Evolutionary conservation across 768 basidiomycete genomes (phyloP), one percentile per base, ranked within the genome.

Genomic region (Mrakia hoshinonis): DNA sequence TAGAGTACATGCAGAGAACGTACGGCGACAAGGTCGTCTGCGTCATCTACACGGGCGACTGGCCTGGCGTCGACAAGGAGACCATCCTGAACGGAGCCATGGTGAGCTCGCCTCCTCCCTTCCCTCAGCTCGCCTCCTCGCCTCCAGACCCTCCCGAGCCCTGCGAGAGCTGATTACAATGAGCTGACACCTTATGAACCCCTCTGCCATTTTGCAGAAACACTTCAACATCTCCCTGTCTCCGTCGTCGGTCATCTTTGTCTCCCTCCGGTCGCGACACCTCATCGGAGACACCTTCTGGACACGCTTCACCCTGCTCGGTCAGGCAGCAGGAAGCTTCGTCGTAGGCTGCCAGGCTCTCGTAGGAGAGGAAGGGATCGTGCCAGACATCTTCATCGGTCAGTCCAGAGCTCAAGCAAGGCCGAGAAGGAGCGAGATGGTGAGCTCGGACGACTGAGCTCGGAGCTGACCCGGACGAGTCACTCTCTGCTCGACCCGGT

Each of bases 361-460:
- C 81, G 31, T 73, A 69, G 76, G 78, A 79, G 71, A 68, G 38
- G 72, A 84, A 0, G 83, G 82, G 65, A 81, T 97, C 29, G 84
- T 93, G 55, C 93, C 94, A 1, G 92, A 98, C 79, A 81, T 95
- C 1, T 99, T 87, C 80, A 89, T 99, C 47, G 93, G 93, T 92
- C 55, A 46, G 85, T 74, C 31, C 31, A 20, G 74, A 70, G 62
- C 63, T 65, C 6, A 24, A 20, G 31, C 46, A 15, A 43, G 43
- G 43, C 22, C n/a, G n/a, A n/a, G n/a, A n/a, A n/a, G n/a, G n/a
- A n/a, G n/a, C n/a, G n/a, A n/a, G n/a, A n/a, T n/a, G n/a, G n/a
- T n/a, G n/a, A n/a, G n/a, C n/a, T n/a, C n/a, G n/a, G n/a, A n/a
- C n/a, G n/a, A n/a, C n/a, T n/a, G n/a, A n/a, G n/a, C n/a, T n/a